Evolutionary conservation across 805 yeast species (phyloP).

Genomic region (Debaryomyces hansenii): DNA sequence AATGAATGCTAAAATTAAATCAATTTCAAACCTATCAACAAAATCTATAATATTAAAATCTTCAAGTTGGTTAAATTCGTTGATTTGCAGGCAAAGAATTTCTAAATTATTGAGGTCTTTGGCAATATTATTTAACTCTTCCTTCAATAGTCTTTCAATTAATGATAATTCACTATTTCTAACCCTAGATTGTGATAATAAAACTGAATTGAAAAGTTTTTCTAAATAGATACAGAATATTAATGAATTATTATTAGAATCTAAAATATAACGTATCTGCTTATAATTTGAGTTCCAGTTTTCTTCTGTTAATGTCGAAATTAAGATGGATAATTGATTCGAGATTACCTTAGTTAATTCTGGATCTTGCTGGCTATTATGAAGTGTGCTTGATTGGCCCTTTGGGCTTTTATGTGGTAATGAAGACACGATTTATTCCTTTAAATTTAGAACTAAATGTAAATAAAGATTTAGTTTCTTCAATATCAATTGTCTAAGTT

Average conservation of each 20-base stretch:
- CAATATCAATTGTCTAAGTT: neutral
- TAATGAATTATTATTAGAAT: constrained; percentile 17
- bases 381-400: constrained; percentile 30
- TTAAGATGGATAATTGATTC: constrained; percentile 55
- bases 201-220: constrained; percentile 13
- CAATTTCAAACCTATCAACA: constrained; percentile 24
- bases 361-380: constrained; percentile 13
- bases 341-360: constrained; percentile 40
- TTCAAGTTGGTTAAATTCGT: constrained; percentile 12
- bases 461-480: constrained; percentile 1
- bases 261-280: constrained; percentile 50
- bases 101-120: constrained; percentile 25
- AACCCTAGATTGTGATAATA: constrained; percentile 5
- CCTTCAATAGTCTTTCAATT: constrained; percentile 25
- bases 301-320: constrained; percentile 41
- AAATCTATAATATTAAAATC: constrained; percentile 20
- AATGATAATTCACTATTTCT: constrained; percentile 12
- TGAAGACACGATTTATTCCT: constrained; percentile 35
- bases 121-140: constrained; percentile 25
- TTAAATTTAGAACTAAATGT: neutral
- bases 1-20: constrained; percentile 30
- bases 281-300: constrained; percentile 39
- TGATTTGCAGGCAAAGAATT: constrained; percentile 19
- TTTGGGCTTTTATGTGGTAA: constrained; percentile 33
- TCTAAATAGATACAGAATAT: constrained; percentile 20